A percentile compares a stretch with the other conserved stretches of the same genome.
Conservation (phyloP, 2,329 filamentous ascomycete genomes). For the Tolypocladium endophyticum region DNA sequence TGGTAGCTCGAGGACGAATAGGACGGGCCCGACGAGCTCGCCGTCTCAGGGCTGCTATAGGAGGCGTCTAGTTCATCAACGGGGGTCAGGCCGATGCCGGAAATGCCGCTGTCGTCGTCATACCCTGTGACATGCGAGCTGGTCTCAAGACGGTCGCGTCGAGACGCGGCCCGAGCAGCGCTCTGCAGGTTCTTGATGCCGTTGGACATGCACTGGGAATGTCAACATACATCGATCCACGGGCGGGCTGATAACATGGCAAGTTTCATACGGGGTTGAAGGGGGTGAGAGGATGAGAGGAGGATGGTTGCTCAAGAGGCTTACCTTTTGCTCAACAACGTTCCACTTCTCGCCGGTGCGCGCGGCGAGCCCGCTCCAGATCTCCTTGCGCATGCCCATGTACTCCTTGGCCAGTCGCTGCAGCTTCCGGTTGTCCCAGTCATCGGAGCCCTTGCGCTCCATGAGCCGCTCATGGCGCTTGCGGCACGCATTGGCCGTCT, state of each 20-base stretch:
- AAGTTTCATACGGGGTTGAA: too few relatives aligned
- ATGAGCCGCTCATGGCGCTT: conserved; percentile 81
- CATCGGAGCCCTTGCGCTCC: conserved; percentile 62
- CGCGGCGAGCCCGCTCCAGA: conserved; percentile 68
- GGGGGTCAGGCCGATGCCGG: conserved; percentile 46
- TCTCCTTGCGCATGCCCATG: conserved; percentile 67
- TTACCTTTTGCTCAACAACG: conserved; percentile 52
- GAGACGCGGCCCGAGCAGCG: conserved; percentile 53
- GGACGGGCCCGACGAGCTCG: conserved; percentile 20
- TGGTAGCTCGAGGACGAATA: conserved; percentile 11
- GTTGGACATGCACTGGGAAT: conserved; percentile 60
- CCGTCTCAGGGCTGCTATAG: conserved; percentile 44
- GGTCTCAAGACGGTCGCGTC: conserved; percentile 50
- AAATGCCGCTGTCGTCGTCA: conserved; percentile 64
- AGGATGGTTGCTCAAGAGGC: not conserved
- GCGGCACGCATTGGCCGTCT: conserved; percentile 75
- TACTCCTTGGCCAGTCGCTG: conserved; percentile 69
- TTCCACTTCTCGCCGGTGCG: conserved; percentile 75
- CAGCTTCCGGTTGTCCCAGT: conserved; percentile 69
- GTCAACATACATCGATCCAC: conserved; percentile 2
- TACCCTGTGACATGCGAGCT: conserved; percentile 31
- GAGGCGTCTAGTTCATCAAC: conserved; percentile 48
- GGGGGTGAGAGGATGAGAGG: too few relatives aligned
- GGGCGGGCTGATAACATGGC: too few relatives aligned
- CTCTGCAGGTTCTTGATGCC: conserved; percentile 73